A percentile compares a stretch with the other conserved stretches of the same genome.
phyloP scores from a whole-genome alignment of 139 green algal species.

The Microglena sp. region DNA sequence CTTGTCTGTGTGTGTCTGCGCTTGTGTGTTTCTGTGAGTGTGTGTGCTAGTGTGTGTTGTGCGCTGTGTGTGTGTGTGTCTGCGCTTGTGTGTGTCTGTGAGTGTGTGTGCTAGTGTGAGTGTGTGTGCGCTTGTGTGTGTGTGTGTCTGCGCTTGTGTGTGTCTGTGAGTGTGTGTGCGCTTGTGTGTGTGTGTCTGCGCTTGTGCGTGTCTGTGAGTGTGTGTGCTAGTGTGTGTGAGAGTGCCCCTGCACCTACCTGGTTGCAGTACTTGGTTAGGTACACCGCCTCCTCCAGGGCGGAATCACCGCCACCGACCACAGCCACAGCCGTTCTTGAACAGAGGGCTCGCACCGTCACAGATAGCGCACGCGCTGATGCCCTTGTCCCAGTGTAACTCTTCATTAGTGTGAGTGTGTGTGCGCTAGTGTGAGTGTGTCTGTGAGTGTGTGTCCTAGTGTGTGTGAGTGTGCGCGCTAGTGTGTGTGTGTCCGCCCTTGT shows the following conservation, averaged over 20 bases:
- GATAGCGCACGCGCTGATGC: conserved; percentile 95
- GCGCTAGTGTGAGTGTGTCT: neutral
- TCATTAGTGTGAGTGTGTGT: neutral
- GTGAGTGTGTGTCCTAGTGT: conserved; percentile 17
- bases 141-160: too few relatives aligned
- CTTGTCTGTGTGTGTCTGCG: too few relatives aligned
- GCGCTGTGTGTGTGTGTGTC: too few relatives aligned
- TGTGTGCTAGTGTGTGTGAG: neutral
- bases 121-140: too few relatives aligned
- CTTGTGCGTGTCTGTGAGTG: too few relatives aligned
- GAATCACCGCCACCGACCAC: conserved; percentile 96
- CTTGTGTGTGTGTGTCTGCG: too few relatives aligned
- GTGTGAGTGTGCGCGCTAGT: neutral
- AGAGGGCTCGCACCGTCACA: conserved; percentile 83
- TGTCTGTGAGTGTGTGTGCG: too few relatives aligned
- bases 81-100: too few relatives aligned
- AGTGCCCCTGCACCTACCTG: too few relatives aligned
- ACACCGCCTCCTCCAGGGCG: conserved; percentile 90
- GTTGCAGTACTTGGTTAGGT: conserved; percentile 99
- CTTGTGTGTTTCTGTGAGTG: too few relatives aligned
- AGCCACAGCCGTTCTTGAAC: conserved; percentile 78
- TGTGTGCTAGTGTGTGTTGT: too few relatives aligned
- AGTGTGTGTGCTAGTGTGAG: too few relatives aligned
- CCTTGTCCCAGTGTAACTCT: conserved; percentile 59
- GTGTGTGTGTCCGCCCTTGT: neutral